Conservation (phyloP, 2,329 filamentous ascomycete species). For the Ilyonectria destructans region DNA sequence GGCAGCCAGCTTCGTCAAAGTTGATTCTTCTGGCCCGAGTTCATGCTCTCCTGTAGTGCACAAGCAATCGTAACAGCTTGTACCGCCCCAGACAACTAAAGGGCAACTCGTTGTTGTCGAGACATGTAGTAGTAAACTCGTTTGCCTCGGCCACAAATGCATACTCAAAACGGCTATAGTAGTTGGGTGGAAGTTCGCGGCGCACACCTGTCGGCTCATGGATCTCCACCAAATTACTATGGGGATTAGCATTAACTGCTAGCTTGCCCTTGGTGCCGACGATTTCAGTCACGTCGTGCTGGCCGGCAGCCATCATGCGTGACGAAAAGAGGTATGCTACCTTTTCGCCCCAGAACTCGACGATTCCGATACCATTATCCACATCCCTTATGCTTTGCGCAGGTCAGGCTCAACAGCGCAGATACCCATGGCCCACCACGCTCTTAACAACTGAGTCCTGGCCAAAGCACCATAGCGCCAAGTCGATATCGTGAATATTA, state of each 20-base stretch:
- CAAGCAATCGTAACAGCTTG: slow-evolving; percentile 7
- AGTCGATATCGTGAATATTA: neutral
- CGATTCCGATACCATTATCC: no score
- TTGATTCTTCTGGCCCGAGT: no score
- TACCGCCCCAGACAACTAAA: slow-evolving; percentile 11
- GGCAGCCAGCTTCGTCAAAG: no score
- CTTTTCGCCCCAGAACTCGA: neutral
- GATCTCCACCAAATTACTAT: slow-evolving; percentile 12
- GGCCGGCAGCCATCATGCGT: slow-evolving; percentile 22
- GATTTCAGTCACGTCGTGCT: neutral
- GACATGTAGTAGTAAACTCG: slow-evolving; percentile 17
- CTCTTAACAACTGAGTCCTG: no score
- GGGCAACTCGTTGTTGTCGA: slow-evolving; percentile 10
- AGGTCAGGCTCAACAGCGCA: no score
- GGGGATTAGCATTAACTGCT: slow-evolving; percentile 7
- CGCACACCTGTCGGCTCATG: slow-evolving; percentile 12
- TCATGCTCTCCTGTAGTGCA: slow-evolving; percentile 23
- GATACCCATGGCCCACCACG: no score
- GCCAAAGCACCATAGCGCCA: neutral
- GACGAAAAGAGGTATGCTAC: slow-evolving; percentile 19
- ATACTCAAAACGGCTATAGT: slow-evolving; percentile 18
- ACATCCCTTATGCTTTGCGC: no score
- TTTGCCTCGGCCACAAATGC: slow-evolving; percentile 16
- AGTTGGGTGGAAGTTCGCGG: slow-evolving; percentile 1
- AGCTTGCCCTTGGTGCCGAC: slow-evolving; percentile 12